These are phyloP conservation scores for Thymus quinquecostatus DNA, from an alignment of 257 asterid genomes.

Conservation along the genomic window DNA sequence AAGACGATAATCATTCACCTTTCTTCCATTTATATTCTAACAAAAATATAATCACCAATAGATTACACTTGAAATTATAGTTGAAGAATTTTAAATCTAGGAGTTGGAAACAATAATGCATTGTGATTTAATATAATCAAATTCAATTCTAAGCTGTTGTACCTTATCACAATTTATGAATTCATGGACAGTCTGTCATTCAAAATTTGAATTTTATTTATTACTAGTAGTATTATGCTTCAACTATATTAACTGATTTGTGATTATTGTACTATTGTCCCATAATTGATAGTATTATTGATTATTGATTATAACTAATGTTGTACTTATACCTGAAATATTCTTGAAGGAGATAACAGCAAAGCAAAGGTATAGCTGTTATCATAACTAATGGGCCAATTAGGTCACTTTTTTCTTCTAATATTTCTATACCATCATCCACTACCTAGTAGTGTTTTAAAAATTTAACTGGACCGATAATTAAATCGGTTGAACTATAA, in stretches of 20 bases:
- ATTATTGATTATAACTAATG: not conserved
- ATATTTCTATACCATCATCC: not conserved
- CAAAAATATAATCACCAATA: not conserved
- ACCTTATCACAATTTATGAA: no score
- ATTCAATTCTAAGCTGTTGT: not conserved
- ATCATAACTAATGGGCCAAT: not conserved
- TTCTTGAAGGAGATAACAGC: not conserved
- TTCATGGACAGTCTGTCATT: not conserved
- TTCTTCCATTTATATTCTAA: constrained; percentile 10
- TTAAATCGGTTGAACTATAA: no score
- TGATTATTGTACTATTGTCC: not conserved
- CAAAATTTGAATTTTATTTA: not conserved
- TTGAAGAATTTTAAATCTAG: not conserved
- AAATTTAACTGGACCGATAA: no score
- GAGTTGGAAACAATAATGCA: constrained; percentile 1
- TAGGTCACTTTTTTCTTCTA: not conserved
- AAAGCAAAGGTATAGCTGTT: constrained; percentile 14
- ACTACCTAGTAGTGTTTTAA: not conserved
- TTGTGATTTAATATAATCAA: not conserved
- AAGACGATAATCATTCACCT: constrained; percentile 3
- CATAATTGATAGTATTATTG: not conserved
- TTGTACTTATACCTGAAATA: not conserved
- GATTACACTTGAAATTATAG: no score
- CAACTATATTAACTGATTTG: no score
- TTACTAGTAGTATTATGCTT: no score